phyloP scores from a whole-genome alignment of 192 early-diverging fungal species.

The Linnemannia zychae region DNA sequence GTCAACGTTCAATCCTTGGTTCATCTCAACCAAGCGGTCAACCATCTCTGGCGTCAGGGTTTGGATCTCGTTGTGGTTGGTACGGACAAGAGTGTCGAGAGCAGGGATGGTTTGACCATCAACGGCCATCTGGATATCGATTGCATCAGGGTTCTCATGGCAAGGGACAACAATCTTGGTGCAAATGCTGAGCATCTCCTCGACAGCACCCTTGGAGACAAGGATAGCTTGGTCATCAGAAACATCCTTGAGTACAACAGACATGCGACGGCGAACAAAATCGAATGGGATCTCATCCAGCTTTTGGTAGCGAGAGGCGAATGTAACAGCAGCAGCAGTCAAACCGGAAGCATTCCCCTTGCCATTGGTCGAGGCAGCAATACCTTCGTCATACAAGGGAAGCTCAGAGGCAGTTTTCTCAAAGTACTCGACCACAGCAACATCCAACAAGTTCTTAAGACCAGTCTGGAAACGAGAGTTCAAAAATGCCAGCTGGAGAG shows the following conservation, averaged over 20 bases:
- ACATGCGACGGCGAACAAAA: slow-evolving; percentile 65
- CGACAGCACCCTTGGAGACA: slow-evolving; percentile 63
- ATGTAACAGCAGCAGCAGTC: slow-evolving; percentile 23
- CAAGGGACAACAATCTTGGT: slow-evolving; percentile 43
- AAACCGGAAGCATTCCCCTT: slow-evolving; percentile 7
- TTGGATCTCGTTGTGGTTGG: slow-evolving; percentile 12
- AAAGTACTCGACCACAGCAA: slow-evolving; percentile 58
- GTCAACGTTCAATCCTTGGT: slow-evolving; percentile 46
- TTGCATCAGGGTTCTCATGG: neutral
- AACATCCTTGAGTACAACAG: slow-evolving; percentile 57
- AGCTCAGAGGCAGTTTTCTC: slow-evolving; percentile 34
- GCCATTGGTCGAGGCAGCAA: neutral
- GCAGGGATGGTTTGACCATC: neutral
- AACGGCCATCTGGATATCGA: slow-evolving; percentile 24
- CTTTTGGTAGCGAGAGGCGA: slow-evolving; percentile 30
- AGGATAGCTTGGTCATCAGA: slow-evolving; percentile 24
- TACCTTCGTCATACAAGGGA: slow-evolving; percentile 17
- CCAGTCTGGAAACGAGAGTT: slow-evolving; percentile 65
- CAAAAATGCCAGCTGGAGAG: slow-evolving; percentile 57
- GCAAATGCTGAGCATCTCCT: slow-evolving; percentile 61
- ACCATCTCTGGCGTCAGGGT: slow-evolving; percentile 35
- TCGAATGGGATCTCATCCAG: slow-evolving; percentile 69
- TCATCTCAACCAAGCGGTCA: slow-evolving; percentile 29
- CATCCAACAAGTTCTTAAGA: slow-evolving; percentile 63
- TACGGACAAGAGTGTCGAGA: slow-evolving; percentile 12